Conservation (phyloP, 2,329 filamentous ascomycete species). For the Scytalidium sp. region DNA sequence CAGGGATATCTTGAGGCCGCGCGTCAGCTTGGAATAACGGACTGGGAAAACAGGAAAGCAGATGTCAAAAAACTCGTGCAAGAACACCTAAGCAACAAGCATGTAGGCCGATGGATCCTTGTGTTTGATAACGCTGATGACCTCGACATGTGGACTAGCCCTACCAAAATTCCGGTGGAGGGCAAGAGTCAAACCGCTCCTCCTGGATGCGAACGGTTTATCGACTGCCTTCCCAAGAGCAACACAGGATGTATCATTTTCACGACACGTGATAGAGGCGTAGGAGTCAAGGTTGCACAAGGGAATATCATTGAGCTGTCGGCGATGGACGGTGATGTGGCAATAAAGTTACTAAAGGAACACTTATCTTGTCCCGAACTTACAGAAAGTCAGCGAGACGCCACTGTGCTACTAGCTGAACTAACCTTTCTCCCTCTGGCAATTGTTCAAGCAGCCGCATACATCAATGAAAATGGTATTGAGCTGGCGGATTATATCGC, state of each 20-base stretch:
- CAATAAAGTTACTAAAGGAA: conserved; percentile 23
- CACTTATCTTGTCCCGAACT: conserved; percentile 14
- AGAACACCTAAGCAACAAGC: conserved; percentile 2
- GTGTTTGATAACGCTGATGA: conserved; percentile 43
- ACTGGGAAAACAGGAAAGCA: conserved; percentile 1
- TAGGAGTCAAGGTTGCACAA: conserved; percentile 23
- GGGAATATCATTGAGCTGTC: conserved; percentile 25
- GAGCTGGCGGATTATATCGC: conserved; percentile 29
- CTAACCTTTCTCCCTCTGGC: conserved; percentile 36
- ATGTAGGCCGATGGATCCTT: conserved; percentile 32
- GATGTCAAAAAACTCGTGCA: conserved; percentile 5
- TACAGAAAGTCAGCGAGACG: neutral
- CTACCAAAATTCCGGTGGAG: neutral
- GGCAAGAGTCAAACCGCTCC: neutral
- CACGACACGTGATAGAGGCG: conserved; percentile 33
- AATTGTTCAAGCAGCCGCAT: too few relatives aligned
- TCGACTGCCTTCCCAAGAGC: conserved; percentile 30
- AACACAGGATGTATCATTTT: conserved; percentile 31
- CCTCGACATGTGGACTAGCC: neutral
- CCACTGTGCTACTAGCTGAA: conserved; percentile 20
- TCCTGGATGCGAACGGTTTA: too few relatives aligned
- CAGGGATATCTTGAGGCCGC: conserved; percentile 3
- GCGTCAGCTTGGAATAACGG: conserved; percentile 1
- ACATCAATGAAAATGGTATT: conserved; percentile 26
- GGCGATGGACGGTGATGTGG: conserved; percentile 28